Conservation (phyloP, 352 stramenopile genomes). For the Globisporangium polare region DNA sequence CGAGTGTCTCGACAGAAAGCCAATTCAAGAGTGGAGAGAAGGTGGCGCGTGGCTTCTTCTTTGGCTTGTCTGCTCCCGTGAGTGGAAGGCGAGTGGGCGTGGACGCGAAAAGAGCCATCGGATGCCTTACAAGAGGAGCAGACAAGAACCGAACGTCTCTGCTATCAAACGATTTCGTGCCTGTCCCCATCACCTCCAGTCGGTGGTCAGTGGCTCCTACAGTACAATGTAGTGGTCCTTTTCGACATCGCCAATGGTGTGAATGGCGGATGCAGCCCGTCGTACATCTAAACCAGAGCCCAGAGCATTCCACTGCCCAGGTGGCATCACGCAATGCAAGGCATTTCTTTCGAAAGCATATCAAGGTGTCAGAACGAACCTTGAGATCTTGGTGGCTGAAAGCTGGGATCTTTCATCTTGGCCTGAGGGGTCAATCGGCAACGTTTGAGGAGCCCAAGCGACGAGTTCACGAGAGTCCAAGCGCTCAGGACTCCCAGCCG, state of each 20-base stretch:
- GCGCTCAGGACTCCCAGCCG: background rate
- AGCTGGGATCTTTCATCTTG: background rate
- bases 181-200: background rate
- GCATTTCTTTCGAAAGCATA: background rate
- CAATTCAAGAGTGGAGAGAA: conserved; percentile 15
- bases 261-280: background rate
- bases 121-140: background rate
- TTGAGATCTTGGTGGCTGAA: background rate
- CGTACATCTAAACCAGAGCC: background rate
- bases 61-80: background rate
- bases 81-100: background rate
- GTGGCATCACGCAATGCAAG: background rate
- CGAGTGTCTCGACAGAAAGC: conserved; percentile 4
- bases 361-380: background rate
- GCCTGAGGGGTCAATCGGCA: no score
- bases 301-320: no score
- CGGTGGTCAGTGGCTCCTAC: background rate
- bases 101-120: conserved; percentile 1
- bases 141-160: conserved; percentile 19
- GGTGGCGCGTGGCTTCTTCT: background rate
- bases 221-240: no score
- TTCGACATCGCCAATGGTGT: background rate
- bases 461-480: background rate
- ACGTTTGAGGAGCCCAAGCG: no score
- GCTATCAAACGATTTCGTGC: background rate